These are phyloP conservation scores for Saccharomyces hybrid DNA, from an alignment of 1,139 yeast genomes.

Conservation along the genomic window DNA sequence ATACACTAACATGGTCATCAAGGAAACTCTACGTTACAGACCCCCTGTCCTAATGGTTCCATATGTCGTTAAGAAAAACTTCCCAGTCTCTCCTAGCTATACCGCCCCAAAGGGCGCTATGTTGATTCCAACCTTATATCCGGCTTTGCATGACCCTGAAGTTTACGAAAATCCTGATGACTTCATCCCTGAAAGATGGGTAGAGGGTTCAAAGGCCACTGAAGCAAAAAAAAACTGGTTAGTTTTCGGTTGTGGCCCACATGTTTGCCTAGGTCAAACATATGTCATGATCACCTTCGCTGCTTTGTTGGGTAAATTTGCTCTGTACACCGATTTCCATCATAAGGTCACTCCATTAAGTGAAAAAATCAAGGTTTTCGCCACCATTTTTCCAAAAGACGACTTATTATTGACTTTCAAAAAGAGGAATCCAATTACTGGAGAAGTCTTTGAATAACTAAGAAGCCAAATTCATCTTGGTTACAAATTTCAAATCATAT, in stretches of 20 bases:
- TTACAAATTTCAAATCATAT: not conserved
- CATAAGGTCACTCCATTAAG: conserved; percentile 78
- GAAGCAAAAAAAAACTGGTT: conserved; percentile 82
- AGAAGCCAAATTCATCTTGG: not conserved
- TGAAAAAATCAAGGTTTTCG: conserved; percentile 91
- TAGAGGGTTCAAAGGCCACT: conserved; percentile 51
- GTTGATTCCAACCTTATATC: conserved; percentile 93
- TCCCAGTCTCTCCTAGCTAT: conserved; percentile 75
- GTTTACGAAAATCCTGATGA: conserved; percentile 90
- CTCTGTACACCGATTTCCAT: conserved; percentile 67
- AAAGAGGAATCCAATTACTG: conserved; percentile 45
- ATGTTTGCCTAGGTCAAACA: conserved; percentile 89
- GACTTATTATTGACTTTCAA: conserved; percentile 77
- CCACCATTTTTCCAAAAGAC: conserved; percentile 96
- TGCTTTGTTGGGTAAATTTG: conserved; percentile 83
- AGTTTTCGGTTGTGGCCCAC: conserved; percentile 96
- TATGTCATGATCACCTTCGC: conserved; percentile 88
- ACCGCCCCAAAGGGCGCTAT: conserved; percentile 95
- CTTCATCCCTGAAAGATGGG: conserved; percentile 96
- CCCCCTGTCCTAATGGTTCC: conserved; percentile 99
- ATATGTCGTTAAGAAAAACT: conserved; percentile 80
- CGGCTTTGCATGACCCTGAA: conserved; percentile 94
- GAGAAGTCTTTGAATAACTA: conserved; percentile 22
- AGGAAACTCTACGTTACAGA: conserved; percentile 86
- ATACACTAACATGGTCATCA: conserved; percentile 83